phyloP scores from a whole-genome alignment of 2,329 filamentous ascomycete species.

The Pseudocercospora vitis region DNA sequence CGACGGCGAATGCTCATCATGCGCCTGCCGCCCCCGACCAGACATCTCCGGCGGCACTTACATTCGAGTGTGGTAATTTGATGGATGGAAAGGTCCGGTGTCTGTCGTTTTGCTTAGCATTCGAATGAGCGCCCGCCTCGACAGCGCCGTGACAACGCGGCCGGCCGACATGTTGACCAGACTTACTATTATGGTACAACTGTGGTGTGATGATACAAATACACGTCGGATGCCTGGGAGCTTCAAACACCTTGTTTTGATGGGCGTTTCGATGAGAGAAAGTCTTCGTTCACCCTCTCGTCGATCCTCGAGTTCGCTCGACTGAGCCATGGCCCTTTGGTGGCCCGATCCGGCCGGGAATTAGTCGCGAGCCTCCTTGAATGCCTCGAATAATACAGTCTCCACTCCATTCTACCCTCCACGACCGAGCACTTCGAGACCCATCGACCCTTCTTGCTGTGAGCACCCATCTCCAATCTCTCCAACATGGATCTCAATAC shows the following conservation, averaged over 20 bases:
- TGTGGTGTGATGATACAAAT: neutral
- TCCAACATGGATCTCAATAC: constrained; percentile 78
- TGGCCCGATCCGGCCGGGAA: constrained; percentile 6
- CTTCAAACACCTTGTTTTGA: neutral
- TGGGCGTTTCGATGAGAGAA: neutral
- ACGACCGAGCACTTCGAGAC: neutral
- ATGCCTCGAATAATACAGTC: neutral
- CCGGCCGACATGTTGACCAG: neutral
- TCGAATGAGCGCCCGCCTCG: neutral
- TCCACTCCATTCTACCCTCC: neutral
- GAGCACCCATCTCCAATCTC: neutral
- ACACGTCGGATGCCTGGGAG: neutral
- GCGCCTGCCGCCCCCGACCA: too few relatives aligned
- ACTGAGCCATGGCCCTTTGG: neutral
- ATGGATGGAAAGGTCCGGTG: constrained; percentile 6
- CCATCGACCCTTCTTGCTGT: neutral
- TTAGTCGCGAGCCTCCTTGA: constrained; percentile 9
- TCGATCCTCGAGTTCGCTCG: neutral
- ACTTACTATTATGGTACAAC: constrained; percentile 4
- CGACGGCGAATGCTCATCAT: too few relatives aligned
- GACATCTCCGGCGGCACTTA: neutral
- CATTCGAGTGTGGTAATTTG: neutral
- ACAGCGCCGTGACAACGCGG: too few relatives aligned
- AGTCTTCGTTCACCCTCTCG: neutral
- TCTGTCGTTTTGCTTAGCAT: constrained; percentile 9